Conservation (phyloP, 2,329 filamentous ascomycete genomes). For the Escovopsis weberi region DNA sequence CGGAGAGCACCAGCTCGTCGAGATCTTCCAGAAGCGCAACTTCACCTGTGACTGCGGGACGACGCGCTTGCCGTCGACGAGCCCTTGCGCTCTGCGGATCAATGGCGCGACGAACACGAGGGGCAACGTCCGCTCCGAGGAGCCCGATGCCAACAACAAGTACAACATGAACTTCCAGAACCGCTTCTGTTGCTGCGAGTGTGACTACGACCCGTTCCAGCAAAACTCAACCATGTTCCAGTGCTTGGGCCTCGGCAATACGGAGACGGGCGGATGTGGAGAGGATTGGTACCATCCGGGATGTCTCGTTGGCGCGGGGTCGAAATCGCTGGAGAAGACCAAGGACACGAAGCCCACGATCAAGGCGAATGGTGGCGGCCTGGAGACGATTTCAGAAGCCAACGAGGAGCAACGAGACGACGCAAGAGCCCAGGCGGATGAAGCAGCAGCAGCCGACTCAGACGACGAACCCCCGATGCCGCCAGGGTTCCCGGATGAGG, state of each 20-base stretch:
- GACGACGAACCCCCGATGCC: conserved; percentile 56
- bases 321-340: conserved; percentile 52
- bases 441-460: conserved; percentile 25
- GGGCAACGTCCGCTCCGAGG: conserved; percentile 62
- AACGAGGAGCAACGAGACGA: conserved; percentile 19
- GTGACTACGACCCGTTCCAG: conserved; percentile 74
- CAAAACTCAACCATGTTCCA: conserved; percentile 99
- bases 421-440: conserved; percentile 7
- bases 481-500: conserved; percentile 75
- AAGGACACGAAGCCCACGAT: conserved; percentile 17
- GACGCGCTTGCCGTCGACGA: conserved; percentile 54
- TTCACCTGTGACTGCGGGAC: conserved; percentile 97
- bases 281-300: conserved; percentile 98
- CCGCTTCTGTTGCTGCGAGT: conserved; percentile 76
- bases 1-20: conserved; percentile 85
- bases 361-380: conserved; percentile 10
- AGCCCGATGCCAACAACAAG: conserved; percentile 57
- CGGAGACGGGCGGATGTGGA: conserved; percentile 75
- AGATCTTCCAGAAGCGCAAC: conserved; percentile 89
- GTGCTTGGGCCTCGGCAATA: conserved; percentile 70
- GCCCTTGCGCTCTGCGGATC: conserved; percentile 61
- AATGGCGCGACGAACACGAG: conserved; percentile 61
- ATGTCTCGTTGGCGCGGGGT: conserved; percentile 68
- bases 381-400: conserved; percentile 38
- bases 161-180: conserved; percentile 97